A percentile compares a stretch with the other conserved stretches of the same genome.
phyloP scores from a whole-genome alignment of 179 eudicot genomes.

The Gypsophila paniculata region DNA sequence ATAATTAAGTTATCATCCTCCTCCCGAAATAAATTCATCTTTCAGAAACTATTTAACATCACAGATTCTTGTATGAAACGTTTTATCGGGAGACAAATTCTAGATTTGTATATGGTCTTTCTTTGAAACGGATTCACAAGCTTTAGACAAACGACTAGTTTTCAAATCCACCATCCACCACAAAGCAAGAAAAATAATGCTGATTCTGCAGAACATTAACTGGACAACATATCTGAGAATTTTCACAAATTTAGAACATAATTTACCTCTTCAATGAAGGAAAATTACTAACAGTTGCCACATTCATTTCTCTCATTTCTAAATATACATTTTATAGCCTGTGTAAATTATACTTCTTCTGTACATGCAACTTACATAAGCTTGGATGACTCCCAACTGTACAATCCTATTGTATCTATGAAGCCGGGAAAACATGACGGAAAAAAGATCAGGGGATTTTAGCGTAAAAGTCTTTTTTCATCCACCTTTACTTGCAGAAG shows the following conservation, averaged over 20 bases:
- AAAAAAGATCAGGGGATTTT: slow-evolving; percentile 1
- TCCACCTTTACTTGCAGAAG: slow-evolving; percentile 15
- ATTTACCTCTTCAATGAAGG: not conserved
- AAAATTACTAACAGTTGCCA: not conserved
- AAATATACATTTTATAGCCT: slow-evolving; percentile 8
- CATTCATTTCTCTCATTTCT: slow-evolving; percentile 3
- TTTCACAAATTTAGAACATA: not conserved
- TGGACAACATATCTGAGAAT: not conserved
- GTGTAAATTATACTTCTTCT: slow-evolving; percentile 9
- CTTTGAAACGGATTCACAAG: too few species aligned
- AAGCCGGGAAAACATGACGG: not conserved
- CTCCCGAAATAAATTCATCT: too few species aligned
- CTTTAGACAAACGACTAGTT: too few species aligned
- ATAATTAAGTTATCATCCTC: too few species aligned
- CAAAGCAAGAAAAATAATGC: not conserved
- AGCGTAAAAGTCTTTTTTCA: not conserved
- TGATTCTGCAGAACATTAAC: not conserved
- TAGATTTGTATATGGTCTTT: too few species aligned
- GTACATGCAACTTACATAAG: slow-evolving; percentile 17
- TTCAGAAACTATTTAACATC: too few species aligned
- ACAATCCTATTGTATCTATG: slow-evolving; percentile 23
- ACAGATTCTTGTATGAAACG: too few species aligned
- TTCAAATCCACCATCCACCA: not conserved
- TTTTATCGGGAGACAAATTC: too few species aligned
- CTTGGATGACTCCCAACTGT: slow-evolving; percentile 16